Evolutionary conservation across 2,329 filamentous ascomycete genomes (phyloP).

Genomic region (Oidium heveae): DNA sequence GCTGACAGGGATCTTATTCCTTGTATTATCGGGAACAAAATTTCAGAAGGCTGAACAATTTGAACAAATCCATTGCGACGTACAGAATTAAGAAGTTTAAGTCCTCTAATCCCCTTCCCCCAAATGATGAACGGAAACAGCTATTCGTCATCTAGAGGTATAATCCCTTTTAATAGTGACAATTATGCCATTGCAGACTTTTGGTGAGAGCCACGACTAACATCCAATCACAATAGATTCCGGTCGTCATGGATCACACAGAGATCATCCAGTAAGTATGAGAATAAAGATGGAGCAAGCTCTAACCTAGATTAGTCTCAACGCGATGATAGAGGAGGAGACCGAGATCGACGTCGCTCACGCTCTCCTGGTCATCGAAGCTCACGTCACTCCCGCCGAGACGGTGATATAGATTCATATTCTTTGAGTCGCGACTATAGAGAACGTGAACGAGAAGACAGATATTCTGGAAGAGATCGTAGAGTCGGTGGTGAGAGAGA

Average conservation of each 20-base stretch:
- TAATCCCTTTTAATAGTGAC: conserved; percentile 7
- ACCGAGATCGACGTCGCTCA: conserved; percentile 46
- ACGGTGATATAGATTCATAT: conserved; percentile 62
- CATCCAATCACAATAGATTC: conserved; percentile 18
- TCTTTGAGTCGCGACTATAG: conserved; percentile 81
- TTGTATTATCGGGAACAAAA: background rate
- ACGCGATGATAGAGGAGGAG: conserved; percentile 17
- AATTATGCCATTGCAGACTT: too few species aligned
- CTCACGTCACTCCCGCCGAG: conserved; percentile 39
- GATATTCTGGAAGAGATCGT: conserved; percentile 49
- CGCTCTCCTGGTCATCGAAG: conserved; percentile 59
- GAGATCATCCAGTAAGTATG: conserved; percentile 25
- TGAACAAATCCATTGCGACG: background rate
- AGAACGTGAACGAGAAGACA: conserved; percentile 79
- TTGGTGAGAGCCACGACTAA: conserved; percentile 10
- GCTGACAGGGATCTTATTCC: background rate
- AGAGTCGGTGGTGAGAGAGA: conserved; percentile 41
- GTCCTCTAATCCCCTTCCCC: background rate
- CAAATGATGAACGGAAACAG: conserved; percentile 60
- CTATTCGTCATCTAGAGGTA: conserved; percentile 57
- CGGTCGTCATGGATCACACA: conserved; percentile 20
- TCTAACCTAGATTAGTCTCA: conserved; percentile 13
- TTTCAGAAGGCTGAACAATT: background rate
- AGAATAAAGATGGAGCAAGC: conserved; percentile 1
- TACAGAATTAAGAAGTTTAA: background rate